Conservation (phyloP, 805 yeast species). For the Maudiozyma bulderi region DNA sequence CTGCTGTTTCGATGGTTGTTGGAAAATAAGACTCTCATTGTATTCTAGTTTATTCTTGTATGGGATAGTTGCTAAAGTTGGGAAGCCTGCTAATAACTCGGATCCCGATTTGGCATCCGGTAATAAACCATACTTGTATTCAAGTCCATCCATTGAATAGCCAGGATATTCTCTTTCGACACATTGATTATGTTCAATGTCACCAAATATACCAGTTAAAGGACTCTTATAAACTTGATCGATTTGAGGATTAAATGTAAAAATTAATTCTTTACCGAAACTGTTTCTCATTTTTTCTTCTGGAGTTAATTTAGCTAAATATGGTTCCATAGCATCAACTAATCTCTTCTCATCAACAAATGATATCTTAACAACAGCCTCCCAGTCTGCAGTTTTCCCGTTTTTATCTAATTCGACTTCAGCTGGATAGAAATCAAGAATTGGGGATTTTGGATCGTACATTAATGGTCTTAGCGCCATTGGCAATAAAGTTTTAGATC, state of each 20-base stretch:
- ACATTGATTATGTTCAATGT: constrained; percentile 73
- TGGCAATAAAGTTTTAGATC: constrained; percentile 77
- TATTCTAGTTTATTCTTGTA: constrained; percentile 43
- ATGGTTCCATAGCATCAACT: constrained; percentile 60
- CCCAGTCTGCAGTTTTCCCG: constrained; percentile 96
- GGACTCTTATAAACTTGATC: constrained; percentile 64
- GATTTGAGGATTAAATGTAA: constrained; percentile 67
- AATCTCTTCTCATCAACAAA: constrained; percentile 82
- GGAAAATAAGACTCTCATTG: constrained; percentile 68
- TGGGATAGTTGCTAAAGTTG: constrained; percentile 65
- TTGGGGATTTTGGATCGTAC: constrained; percentile 80
- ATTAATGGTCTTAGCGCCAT: constrained; percentile 65
- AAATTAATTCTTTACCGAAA: constrained; percentile 60
- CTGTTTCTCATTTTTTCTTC: constrained; percentile 69
- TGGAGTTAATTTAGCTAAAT: constrained; percentile 48
- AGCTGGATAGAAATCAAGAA: constrained; percentile 80
- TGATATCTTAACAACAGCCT: constrained; percentile 85
- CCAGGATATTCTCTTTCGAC: constrained; percentile 47
- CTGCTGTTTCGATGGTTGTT: constrained; percentile 74
- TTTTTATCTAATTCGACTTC: constrained; percentile 84
- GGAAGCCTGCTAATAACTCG: constrained; percentile 82
- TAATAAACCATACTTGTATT: constrained; percentile 46
- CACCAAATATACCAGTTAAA: constrained; percentile 63
- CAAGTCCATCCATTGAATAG: constrained; percentile 35
- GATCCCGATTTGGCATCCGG: constrained; percentile 61